Percentiles rank a stretch among this genome's conserved stretches.
phyloP scores from a whole-genome alignment of 352 stramenopile genomes.

The Pythium volutum region DNA sequence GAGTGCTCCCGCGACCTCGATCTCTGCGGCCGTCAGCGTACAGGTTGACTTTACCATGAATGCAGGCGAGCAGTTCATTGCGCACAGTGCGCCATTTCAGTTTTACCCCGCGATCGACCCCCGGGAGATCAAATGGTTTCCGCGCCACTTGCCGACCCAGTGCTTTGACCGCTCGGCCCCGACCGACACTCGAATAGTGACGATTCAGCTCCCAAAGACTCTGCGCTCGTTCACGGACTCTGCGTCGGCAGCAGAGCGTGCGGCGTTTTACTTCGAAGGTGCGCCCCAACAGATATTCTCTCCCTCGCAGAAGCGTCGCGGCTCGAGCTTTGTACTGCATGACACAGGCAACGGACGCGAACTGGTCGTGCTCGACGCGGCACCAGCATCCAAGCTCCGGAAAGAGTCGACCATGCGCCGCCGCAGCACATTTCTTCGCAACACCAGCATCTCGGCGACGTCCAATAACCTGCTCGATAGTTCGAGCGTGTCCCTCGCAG shows the following conservation, averaged over 20 bases:
- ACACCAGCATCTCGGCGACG: conserved; percentile 45
- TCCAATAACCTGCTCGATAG: conserved; percentile 34
- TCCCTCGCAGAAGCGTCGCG: conserved; percentile 31
- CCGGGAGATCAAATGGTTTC: conserved; percentile 50
- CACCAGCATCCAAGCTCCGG: conserved; percentile 30
- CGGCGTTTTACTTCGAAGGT: conserved; percentile 60
- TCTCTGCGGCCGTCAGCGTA: conserved; percentile 32
- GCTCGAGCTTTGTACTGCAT: conserved; percentile 48
- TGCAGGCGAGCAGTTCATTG: conserved; percentile 72
- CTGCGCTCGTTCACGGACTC: conserved; percentile 41
- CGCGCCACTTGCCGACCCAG: conserved; percentile 49
- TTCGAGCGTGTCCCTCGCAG: conserved; percentile 11
- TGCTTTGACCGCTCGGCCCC: conserved; percentile 36
- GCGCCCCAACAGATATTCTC: conserved; percentile 34
- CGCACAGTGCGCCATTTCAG: conserved; percentile 62
- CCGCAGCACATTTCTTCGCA: conserved; percentile 50
- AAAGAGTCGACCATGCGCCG: conserved; percentile 41
- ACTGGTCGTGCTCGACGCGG: conserved; percentile 35
- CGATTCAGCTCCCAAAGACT: conserved; percentile 43
- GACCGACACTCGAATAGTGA: conserved; percentile 42
- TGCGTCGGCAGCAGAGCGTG: conserved; percentile 34
- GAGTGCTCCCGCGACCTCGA: conserved; percentile 9
- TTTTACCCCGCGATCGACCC: conserved; percentile 54
- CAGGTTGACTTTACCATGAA: conserved; percentile 76
- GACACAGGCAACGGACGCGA: conserved; percentile 43